Percentiles rank a stretch among this genome's conserved stretches.
Evolutionary conservation across 805 yeast species (phyloP).

Genomic region (Priceomyces medius): DNA sequence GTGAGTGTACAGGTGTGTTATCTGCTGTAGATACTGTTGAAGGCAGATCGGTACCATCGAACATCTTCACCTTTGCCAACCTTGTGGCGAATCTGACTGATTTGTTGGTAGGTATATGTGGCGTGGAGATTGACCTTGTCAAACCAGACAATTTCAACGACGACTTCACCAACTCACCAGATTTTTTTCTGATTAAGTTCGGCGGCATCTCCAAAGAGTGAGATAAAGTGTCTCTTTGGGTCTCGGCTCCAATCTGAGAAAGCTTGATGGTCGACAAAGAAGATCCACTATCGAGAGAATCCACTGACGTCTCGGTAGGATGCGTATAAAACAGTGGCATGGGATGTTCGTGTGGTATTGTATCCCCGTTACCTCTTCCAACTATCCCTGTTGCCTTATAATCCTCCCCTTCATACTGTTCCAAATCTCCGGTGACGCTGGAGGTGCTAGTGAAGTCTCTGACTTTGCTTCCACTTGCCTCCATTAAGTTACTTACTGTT

Average conservation of each 20-base stretch:
- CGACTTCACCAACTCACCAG: conserved; percentile 81
- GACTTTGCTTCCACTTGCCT: neutral
- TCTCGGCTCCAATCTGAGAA: conserved; percentile 3
- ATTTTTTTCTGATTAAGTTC: conserved; percentile 67
- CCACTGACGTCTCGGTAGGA: conserved; percentile 8
- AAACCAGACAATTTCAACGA: conserved; percentile 51
- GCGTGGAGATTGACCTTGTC: conserved; percentile 25
- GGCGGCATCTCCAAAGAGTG: conserved; percentile 7
- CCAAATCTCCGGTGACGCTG: neutral
- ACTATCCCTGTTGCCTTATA: neutral
- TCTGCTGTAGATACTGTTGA: conserved; percentile 56
- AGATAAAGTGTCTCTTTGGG: neutral
- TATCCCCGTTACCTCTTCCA: neutral
- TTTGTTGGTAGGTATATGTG: conserved; percentile 34
- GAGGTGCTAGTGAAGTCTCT: no score
- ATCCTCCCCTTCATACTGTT: neutral
- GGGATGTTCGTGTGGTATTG: neutral
- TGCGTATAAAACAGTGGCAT: conserved; percentile 4
- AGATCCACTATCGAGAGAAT: conserved; percentile 12
- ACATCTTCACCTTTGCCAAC: conserved; percentile 61
- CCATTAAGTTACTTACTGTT: conserved; percentile 2
- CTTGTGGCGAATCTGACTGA: conserved; percentile 64
- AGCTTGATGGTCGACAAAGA: conserved; percentile 13
- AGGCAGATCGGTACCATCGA: conserved; percentile 61
- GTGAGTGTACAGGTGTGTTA: conserved; percentile 47